These are phyloP conservation scores for Jaltomata sinuosa DNA, from an alignment of 257 asterid species.

Conservation along the genomic window DNA sequence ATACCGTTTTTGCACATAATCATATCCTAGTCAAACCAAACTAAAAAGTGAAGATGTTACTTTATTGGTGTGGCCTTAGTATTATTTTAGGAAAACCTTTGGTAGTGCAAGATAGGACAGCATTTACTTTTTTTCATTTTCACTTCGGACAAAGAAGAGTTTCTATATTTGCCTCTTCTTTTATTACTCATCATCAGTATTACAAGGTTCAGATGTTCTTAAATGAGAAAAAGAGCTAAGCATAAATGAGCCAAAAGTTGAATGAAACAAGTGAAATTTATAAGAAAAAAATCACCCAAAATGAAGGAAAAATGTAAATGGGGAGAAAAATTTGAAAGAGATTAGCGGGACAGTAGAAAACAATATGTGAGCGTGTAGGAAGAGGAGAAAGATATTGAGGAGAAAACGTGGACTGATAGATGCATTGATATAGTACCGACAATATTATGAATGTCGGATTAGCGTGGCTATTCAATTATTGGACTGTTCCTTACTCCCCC, in stretches of 20 bases:
- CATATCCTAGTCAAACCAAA: neutral
- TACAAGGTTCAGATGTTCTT: neutral
- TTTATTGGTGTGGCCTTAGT: neutral
- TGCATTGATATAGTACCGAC: slow-evolving; percentile 38
- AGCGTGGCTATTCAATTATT: slow-evolving; percentile 83
- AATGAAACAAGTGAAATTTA: neutral
- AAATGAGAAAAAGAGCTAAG: neutral
- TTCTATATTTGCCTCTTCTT: neutral
- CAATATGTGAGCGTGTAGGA: slow-evolving; percentile 38
- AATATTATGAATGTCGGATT: slow-evolving; percentile 72
- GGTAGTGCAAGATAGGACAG: neutral
- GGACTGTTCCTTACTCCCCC: slow-evolving; percentile 18
- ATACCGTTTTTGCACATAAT: neutral
- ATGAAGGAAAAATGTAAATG: neutral
- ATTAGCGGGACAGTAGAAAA: slow-evolving; percentile 1
- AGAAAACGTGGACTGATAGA: slow-evolving; percentile 15
- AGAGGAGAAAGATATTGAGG: slow-evolving; percentile 22
- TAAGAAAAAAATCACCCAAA: neutral
- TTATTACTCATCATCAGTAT: neutral
- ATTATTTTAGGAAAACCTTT: neutral
- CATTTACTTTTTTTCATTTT: neutral
- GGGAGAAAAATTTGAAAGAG: neutral
- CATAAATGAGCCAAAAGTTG: neutral
- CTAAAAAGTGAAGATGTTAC: neutral
- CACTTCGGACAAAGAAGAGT: neutral